Base-by-base conservation (phyloP, 2,329 filamentous ascomycete genomes). In the Fusarium sublunatum region DNA sequence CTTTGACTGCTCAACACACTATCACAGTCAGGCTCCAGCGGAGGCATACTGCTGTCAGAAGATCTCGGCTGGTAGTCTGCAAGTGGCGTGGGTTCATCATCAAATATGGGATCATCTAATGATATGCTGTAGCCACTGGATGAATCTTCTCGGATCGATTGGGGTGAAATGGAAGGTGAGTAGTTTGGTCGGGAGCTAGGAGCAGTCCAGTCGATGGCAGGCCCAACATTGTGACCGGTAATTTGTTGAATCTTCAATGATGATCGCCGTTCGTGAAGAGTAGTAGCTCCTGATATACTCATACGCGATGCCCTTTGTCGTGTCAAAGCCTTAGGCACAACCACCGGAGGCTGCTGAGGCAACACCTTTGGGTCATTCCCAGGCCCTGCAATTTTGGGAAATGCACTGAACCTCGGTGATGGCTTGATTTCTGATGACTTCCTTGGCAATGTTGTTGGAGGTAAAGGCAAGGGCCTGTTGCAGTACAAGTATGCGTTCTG, bases 161-260 rank as follows among this genome's bases (percentile, higher is more conserved):
- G 54, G 15, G 57, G 64, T 3, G 61, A 70, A 12, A 65, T 48
- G 24, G 57, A 64, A 7, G 65, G 64, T 12, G 60, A 71, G 46
- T 65, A 56, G 31, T 35, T 50, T 34, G 34, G 24, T 26, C 51
- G 22, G 31, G 45, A 24, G 39, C 48, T 26, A 51, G 63, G 34
- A 15, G 58, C 25, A 5, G 50, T 49, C 58, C 65, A 70, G 41
- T 71, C 68, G 12, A 58, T 39, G 15, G 42, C 43, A 15, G 73
- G 58, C 42, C 73, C 71, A n/a, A 80, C 40, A 36, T 78, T 76
- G 26, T 76, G 70, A 2, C 79, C 80, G 6, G 72, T 81, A 12
- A 82, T 72, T 62, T 80, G 77, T 31, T 74, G 72, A 38, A 81
- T 71, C 69, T 82, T 82, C 39, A 71, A 70, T 0, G 74, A 73